Base-by-base conservation (phyloP, 352 stramenopile species). In the Phytopythium vexans region DNA sequence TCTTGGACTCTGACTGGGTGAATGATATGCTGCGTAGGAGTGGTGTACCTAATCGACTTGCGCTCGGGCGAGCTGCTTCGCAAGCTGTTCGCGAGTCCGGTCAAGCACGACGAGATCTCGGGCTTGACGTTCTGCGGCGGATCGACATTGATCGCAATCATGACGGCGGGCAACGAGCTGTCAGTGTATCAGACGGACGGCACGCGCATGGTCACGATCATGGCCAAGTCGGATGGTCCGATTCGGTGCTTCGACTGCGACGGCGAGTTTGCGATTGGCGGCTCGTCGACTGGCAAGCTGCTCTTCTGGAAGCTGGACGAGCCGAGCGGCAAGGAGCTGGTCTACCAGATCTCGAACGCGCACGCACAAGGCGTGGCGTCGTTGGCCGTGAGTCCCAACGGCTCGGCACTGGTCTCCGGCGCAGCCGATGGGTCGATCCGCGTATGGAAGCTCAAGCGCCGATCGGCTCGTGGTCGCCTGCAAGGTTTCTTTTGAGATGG, bases 291-390 rank as follows among this genome's bases (percentile, higher is more conserved):
- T 1, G 84, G 84, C 54, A 88, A 88, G 48, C 50, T 92, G 11
- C 58, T 92, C 37, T 85, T 92, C 59, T 94, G 84, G 84, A 90
- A 90, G 50, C 68, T 94, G 5, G 77, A 89, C 58, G 81, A 90
- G 35, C 63, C 74, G n/a, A 69, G 56, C n/a, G 68, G 69, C 0
- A 66, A 76, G 40, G 79, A 86, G 50, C 74, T 86, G 34, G 73
- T 91, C 45, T 74, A 89, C 45, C 73, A 89, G 54, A 89, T 94
- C 47, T 69, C 76, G n/a, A 79, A 86, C 41, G 78, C 79, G 1
- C 79, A 92, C 39, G 45, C 73, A 16, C 65, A 84, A 21, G 74
- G 79, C 8, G 66, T 94, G n/a, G 87, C 72, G 7, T 65, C 81
- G 4, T 44, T 94, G 8, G 72, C 68, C 10, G 77, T 92, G 33